Base-by-base conservation (phyloP, 805 yeast genomes). In the Cyberlindnera maritima region DNA sequence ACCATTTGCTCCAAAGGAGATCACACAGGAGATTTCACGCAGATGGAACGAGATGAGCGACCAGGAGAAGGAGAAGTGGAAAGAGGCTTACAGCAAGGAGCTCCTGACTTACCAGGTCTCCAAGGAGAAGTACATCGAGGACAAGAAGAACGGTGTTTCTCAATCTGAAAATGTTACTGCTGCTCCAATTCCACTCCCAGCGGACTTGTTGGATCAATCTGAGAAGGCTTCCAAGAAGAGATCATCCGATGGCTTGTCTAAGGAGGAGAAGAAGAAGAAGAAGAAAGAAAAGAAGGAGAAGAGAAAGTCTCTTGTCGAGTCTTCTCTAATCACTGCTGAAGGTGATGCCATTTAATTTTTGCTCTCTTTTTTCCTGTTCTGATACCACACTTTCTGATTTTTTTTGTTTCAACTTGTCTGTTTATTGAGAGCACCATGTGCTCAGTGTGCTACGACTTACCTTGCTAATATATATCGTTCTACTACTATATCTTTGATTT, bases 11-110 rank as follows among this genome's bases (percentile, higher is more conserved):
- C 86, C 89, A 35, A 78, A 82, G 18, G 96, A 88, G 59, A 76
- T 90, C 66, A 86, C 94, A 34, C 83, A 80, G 59, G 83, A 82
- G 58, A 84, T 90, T 55, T 81, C 94, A 39, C 81, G 78, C 59
- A 77, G 81, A 59, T 92, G 97, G 97, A 79, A 80, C 56, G 77
- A 72, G 33, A 69, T 91, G 62, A 63, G 83, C 41, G 85, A 79
- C n/a, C 76, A 69, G 17, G 92, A 84, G 61, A 87, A 85, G 65
- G 79, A 74, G 41, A 76, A 76, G 57, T 87, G 94, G 84, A 84
- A 85, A 63, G 79, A 77, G 52, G 68, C 75, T 48, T 75, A 77
- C 61, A 62, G 63, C 43, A 67, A 67, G 42, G 75, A 76, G 49
- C 59, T 76, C 47, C 70, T 62, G 40, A 62, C 58, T 36, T 80